Conservation (phyloP, 139 green algal species). For the Deuterostichococcus epilithicus region DNA sequence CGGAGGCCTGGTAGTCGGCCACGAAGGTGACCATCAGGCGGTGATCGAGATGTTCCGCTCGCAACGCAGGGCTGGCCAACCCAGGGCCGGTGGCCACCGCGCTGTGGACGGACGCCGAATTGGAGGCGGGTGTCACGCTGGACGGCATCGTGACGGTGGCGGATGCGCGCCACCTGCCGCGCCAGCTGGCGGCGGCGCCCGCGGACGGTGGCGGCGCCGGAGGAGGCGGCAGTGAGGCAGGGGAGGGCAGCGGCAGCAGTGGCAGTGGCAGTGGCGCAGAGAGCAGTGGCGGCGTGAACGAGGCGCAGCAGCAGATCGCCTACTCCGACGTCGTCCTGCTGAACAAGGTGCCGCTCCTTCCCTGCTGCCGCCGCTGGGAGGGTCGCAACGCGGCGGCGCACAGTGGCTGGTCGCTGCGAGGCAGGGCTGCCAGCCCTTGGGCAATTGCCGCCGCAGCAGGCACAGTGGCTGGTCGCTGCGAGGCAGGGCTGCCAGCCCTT, state of each 20-base stretch:
- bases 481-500: too few species aligned
- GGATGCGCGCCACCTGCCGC: constrained; percentile 66
- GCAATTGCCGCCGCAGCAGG: not conserved
- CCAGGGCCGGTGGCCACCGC: constrained; percentile 76
- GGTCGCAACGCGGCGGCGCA: too few species aligned
- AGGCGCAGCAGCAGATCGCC: constrained; percentile 81
- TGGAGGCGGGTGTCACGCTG: constrained; percentile 68
- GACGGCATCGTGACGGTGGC: constrained; percentile 87
- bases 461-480: too few species aligned
- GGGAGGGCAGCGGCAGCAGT: too few species aligned
- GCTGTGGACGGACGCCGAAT: constrained; percentile 84
- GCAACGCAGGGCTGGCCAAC: constrained; percentile 71
- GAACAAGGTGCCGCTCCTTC: constrained; percentile 66
- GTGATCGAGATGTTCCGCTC: not conserved
- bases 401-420: too few species aligned
- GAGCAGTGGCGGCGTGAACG: too few species aligned
- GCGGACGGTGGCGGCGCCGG: constrained; percentile 14
- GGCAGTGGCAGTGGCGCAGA: too few species aligned
- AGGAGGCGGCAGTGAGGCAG: not conserved
- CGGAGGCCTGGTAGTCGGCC: too few species aligned
- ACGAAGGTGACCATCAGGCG: too few species aligned
- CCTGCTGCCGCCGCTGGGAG: not conserved
- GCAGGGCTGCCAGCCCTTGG: too few species aligned
- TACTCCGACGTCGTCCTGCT: constrained; percentile 84
- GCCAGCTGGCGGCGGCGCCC: constrained; percentile 54